These are phyloP conservation scores for Atalantia buxifolia DNA, from an alignment of 345 rosid genomes.

Conservation along the genomic window DNA sequence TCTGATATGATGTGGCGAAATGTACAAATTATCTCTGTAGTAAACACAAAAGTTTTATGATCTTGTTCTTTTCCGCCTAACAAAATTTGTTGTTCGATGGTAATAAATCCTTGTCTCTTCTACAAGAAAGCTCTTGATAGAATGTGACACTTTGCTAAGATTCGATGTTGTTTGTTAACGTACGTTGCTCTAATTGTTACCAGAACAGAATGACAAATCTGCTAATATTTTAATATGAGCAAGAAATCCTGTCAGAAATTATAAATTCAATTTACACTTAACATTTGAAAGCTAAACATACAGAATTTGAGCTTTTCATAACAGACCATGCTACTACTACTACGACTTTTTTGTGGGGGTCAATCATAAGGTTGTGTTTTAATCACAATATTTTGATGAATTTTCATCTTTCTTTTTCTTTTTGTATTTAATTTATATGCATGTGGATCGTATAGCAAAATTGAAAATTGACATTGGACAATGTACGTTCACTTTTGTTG, in stretches of 20 bases:
- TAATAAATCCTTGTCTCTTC: not conserved
- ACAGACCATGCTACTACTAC: too few relatives aligned
- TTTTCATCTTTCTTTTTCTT: too few relatives aligned
- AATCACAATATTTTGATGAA: too few relatives aligned
- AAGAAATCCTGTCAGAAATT: not conserved
- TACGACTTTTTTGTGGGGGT: too few relatives aligned
- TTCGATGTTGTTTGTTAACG: not conserved
- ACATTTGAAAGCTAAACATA: too few relatives aligned
- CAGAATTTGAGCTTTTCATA: too few relatives aligned
- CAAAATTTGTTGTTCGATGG: not conserved
- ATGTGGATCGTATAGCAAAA: too few relatives aligned
- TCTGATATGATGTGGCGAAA: not conserved
- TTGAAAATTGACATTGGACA: too few relatives aligned
- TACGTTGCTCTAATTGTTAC: not conserved
- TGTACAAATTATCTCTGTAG: conserved; percentile 10
- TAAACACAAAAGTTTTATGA: not conserved
- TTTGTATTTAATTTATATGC: too few relatives aligned
- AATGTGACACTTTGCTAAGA: not conserved
- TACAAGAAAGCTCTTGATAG: not conserved
- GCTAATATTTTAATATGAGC: not conserved
- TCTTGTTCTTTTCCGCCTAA: not conserved
- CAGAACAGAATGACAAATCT: too few relatives aligned
- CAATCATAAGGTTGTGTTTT: too few relatives aligned
- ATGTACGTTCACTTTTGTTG: too few relatives aligned
- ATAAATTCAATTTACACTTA: not conserved